Base-by-base conservation (phyloP, 2,329 filamentous ascomycete species). In the Ophiocordyceps sinensis region DNA sequence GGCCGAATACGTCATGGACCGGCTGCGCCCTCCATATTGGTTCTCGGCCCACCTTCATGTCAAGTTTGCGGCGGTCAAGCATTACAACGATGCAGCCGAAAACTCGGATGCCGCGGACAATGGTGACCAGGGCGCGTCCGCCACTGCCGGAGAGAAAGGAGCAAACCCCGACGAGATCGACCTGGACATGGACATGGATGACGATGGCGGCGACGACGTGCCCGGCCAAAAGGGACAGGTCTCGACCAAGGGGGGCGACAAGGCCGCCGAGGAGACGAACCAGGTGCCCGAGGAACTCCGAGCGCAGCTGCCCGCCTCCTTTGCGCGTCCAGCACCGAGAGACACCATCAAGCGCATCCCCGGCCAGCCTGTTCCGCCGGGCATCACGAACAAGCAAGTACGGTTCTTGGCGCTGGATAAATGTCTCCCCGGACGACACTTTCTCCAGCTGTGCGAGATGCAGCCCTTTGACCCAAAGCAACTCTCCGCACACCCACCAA, bases 21-120 rank as follows among this genome's bases (percentile, higher is more conserved):
- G 84, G 28, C 61, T 98, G 40, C 72, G 86, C 40, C 91, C 91
- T 10, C 71, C 73, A 0, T 82, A 86, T 57, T 98, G 91, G 91
- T 95, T 96, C 57, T 82, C 84, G 31, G 91, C 88, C 3, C 91
- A 98, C 61, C 62, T 96, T 63, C 91, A 98, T 60, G 79, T 83
- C 65, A 93, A 89, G 55, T 96, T 82, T 56, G 62, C 80, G 1
- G 91, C 88, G 1, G 58, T 77, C 47, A 81, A 74, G 55, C 64
- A 47, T n/a, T 79, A 77, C 43, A 48, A 59, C 38, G 53, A 78
- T 46, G 12, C 38, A 17, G 32, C 11, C 5, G 3, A 23, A 8
- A 17, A 30, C 8, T 8, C 32, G n/a, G 14, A 30, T 13, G 26
- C 38, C n/a, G 17, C 41, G 4, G 14, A 31, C 26, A 17, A n/a